Evolutionary conservation across 345 rosid genomes (phyloP).

Genomic region (Populus ilicifolia): DNA sequence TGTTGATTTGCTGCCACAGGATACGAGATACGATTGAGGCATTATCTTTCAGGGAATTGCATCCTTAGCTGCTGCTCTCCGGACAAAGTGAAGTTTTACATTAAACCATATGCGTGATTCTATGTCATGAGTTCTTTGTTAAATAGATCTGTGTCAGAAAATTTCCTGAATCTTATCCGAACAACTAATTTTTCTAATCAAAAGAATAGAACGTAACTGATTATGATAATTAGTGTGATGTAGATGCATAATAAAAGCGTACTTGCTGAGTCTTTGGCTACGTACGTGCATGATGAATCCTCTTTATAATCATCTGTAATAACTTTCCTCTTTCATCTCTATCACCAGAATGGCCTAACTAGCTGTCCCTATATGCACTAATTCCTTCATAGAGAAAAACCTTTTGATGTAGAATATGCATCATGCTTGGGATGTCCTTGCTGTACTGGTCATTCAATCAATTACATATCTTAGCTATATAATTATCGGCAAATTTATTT

Average conservation of each 20-base stretch:
- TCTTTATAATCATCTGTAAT: background rate
- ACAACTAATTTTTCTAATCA: no score
- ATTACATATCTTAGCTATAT: background rate
- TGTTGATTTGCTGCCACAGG: background rate
- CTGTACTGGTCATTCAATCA: background rate
- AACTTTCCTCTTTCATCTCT: background rate
- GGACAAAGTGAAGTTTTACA: background rate
- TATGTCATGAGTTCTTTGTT: background rate
- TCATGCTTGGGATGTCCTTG: background rate
- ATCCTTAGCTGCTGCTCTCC: background rate
- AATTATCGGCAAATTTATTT: background rate
- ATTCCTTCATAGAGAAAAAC: background rate
- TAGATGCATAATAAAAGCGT: no score
- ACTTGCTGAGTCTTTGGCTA: background rate
- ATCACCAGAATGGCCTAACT: background rate
- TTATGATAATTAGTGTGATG: background rate
- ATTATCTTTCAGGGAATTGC: background rate
- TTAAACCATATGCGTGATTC: background rate
- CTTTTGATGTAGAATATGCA: background rate
- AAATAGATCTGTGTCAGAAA: background rate
- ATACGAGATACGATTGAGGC: background rate
- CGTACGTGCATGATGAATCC: background rate
- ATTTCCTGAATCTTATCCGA: background rate
- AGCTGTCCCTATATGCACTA: background rate
- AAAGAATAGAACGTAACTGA: background rate